phyloP scores from a whole-genome alignment of 2,329 filamentous ascomycete genomes.

The Arachnomyces sp. region DNA sequence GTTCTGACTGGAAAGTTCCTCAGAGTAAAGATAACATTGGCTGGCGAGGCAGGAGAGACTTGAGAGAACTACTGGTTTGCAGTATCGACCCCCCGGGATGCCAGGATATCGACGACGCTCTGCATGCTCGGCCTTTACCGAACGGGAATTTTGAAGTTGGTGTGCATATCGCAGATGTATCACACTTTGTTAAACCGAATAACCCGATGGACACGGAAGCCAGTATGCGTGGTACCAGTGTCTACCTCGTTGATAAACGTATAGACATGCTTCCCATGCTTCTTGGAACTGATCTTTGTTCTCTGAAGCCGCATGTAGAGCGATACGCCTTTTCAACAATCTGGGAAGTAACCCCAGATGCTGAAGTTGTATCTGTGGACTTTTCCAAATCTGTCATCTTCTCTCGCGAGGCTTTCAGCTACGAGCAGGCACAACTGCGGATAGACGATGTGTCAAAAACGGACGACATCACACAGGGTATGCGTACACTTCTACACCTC shows the following conservation, averaged over 20 bases:
- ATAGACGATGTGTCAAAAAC: constrained; percentile 84
- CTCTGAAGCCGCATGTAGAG: constrained; percentile 95
- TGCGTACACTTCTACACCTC: constrained; percentile 76
- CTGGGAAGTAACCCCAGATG: constrained; percentile 81
- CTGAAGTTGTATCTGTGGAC: constrained; percentile 73
- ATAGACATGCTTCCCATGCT: constrained; percentile 99
- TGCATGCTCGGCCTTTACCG: constrained; percentile 74
- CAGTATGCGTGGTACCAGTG: constrained; percentile 86
- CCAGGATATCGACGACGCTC: constrained; percentile 95
- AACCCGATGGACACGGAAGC: constrained; percentile 97
- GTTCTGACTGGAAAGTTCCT: constrained; percentile 90
- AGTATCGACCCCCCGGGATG: constrained; percentile 95
- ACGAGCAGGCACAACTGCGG: constrained; percentile 88
- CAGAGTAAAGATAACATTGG: constrained; percentile 69
- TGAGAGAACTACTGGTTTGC: constrained; percentile 81
- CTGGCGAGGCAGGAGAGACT: constrained; percentile 77
- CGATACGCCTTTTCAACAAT: constrained; percentile 77
- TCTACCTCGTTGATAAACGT: constrained; percentile 96
- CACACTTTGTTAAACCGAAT: constrained; percentile 93
- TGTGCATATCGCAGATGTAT: constrained; percentile 98
- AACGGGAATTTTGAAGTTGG: constrained; percentile 96
- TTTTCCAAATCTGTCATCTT: constrained; percentile 98
- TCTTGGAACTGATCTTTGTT: constrained; percentile 91
- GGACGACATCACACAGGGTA: constrained; percentile 82
- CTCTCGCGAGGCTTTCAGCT: constrained; percentile 93